phyloP scores from a whole-genome alignment of 352 stramenopile species.

The Globisporangium recalcitrans region DNA sequence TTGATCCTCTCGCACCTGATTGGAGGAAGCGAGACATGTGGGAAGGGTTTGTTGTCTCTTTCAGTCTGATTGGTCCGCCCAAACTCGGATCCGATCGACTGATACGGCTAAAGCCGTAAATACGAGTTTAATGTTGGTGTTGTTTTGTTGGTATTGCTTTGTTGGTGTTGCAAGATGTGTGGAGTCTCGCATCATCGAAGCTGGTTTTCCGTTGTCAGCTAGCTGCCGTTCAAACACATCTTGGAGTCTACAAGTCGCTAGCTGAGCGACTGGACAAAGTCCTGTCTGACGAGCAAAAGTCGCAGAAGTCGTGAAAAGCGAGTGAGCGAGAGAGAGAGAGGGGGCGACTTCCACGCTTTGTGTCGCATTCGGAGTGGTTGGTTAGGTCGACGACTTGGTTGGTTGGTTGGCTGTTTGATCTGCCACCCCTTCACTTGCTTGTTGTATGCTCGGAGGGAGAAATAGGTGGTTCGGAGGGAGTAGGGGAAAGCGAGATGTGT shows the following conservation, averaged over 20 bases:
- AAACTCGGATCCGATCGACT: not conserved
- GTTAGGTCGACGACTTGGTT: not conserved
- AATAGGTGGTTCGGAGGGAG: not conserved
- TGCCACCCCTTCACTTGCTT: not conserved
- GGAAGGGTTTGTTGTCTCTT: too few relatives aligned
- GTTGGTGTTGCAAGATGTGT: not conserved
- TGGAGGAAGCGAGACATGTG: not conserved
- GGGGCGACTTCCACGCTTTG: too few relatives aligned
- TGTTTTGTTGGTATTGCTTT: too few relatives aligned
- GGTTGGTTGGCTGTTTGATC: not conserved
- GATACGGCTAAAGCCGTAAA: not conserved
- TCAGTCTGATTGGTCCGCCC: not conserved
- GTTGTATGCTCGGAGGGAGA: not conserved
- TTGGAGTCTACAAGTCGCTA: too few relatives aligned
- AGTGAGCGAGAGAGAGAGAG: not conserved
- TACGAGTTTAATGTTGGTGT: not conserved
- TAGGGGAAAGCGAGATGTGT: not conserved
- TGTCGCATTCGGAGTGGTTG: not conserved
- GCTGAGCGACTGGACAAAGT: too few relatives aligned
- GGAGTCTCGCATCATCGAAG: too few relatives aligned
- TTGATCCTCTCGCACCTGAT: slow-evolving; percentile 1
- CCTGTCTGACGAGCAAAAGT: too few relatives aligned
- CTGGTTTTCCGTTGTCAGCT: not conserved
- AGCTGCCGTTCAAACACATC: too few relatives aligned
- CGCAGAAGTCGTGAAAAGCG: too few relatives aligned